Evolutionary conservation across 2,329 filamentous ascomycete genomes (phyloP).

Genomic region (Ascochyta viciae-villosae): DNA sequence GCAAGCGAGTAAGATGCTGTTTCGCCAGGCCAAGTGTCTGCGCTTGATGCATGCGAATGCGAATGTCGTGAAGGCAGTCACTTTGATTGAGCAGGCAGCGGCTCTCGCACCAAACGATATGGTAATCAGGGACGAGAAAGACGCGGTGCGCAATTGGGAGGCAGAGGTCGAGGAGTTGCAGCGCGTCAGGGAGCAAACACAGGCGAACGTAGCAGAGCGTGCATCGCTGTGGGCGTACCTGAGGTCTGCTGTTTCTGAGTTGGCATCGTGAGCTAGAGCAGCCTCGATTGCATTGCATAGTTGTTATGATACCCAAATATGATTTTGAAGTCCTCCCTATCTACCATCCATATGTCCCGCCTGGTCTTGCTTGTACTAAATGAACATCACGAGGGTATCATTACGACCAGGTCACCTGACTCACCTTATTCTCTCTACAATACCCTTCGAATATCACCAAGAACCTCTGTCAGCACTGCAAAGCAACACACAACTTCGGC

Average conservation of each 20-base stretch:
- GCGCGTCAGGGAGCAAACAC: slow-evolving; percentile 3
- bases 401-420: no score
- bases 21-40: slow-evolving; percentile 30
- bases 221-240: slow-evolving; percentile 13
- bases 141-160: slow-evolving; percentile 25
- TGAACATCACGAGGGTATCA: no score
- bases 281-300: slow-evolving; percentile 1
- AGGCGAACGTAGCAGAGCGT: background rate
- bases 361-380: no score
- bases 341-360: no score
- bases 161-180: slow-evolving; percentile 16
- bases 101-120: slow-evolving; percentile 28
- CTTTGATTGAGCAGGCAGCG: slow-evolving; percentile 27
- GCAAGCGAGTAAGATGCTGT: slow-evolving; percentile 36
- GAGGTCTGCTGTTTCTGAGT: slow-evolving; percentile 3
- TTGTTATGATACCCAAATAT: slow-evolving; percentile 12
- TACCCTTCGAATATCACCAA: no score
- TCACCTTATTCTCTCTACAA: no score
- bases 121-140: slow-evolving; percentile 29
- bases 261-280: slow-evolving; percentile 18
- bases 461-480: no score
- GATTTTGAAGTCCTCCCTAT: background rate
- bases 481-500: no score
- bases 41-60: slow-evolving; percentile 22
- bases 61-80: slow-evolving; percentile 22